phyloP scores from a whole-genome alignment of 257 asterid species.

The Fraxinus americana region DNA sequence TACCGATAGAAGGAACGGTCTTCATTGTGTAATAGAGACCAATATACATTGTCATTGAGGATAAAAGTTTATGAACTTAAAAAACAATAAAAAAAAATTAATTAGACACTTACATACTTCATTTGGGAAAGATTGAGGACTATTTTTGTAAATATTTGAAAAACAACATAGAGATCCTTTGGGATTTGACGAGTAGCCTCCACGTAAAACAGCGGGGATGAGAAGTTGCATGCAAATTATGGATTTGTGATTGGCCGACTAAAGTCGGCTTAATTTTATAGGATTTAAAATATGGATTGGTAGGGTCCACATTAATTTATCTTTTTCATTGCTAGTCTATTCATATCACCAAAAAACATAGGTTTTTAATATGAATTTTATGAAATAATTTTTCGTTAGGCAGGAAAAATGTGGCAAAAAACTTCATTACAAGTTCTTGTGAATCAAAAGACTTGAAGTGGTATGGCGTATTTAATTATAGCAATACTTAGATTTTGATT shows the following conservation, averaged over 20 bases:
- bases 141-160: not conserved
- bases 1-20: no score
- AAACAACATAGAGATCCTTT: not conserved
- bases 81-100: not conserved
- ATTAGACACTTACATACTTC: not conserved
- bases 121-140: not conserved
- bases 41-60: not conserved
- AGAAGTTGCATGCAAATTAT: slow-evolving; percentile 21
- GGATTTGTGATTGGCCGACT: slow-evolving; percentile 25
- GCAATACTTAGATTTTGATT: not conserved
- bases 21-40: no score
- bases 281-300: not conserved
- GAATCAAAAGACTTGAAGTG: no score
- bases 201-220: slow-evolving; percentile 18
- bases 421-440: not conserved
- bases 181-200: slow-evolving; percentile 11
- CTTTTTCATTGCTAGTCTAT: not conserved
- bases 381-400: no score
- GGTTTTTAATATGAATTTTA: no score
- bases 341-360: no score
- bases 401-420: not conserved
- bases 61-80: not conserved
- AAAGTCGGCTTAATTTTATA: slow-evolving; percentile 26
- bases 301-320: slow-evolving; percentile 16
- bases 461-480: no score